Evolutionary conservation across 2,329 filamentous ascomycete species (phyloP).

Genomic region (Penicillium sp.): DNA sequence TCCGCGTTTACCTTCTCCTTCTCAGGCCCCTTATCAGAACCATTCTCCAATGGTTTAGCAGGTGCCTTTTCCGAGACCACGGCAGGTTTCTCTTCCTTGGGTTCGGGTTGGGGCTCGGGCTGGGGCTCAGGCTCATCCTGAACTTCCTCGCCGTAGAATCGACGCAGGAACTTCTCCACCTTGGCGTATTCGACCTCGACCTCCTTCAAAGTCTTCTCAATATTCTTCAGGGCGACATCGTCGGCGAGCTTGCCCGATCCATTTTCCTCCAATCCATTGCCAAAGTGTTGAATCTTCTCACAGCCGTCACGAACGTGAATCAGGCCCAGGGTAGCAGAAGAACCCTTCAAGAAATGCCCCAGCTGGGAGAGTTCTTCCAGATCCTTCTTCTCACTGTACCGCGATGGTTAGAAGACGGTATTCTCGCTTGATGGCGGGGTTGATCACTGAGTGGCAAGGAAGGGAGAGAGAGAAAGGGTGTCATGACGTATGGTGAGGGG

Average conservation of each 20-base stretch:
- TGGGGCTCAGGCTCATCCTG: slow-evolving; percentile 9
- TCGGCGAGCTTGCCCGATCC: slow-evolving; percentile 64
- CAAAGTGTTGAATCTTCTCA: slow-evolving; percentile 94
- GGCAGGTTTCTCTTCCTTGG: slow-evolving; percentile 6
- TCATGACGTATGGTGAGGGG: not conserved
- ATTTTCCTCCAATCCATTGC: slow-evolving; percentile 72
- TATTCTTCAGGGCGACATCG: slow-evolving; percentile 61
- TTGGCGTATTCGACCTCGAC: slow-evolving; percentile 73
- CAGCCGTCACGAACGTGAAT: slow-evolving; percentile 87
- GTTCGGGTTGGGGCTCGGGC: slow-evolving; percentile 1
- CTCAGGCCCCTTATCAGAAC: not conserved
- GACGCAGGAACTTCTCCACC: slow-evolving; percentile 62
- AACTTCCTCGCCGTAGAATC: slow-evolving; percentile 58
- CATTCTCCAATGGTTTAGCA: too few relatives aligned
- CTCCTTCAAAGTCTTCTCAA: slow-evolving; percentile 61
- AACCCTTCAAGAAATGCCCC: slow-evolving; percentile 96
- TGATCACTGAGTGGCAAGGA: too few relatives aligned
- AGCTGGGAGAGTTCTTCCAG: slow-evolving; percentile 71
- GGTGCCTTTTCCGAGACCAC: slow-evolving; percentile 1
- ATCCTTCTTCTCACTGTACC: slow-evolving; percentile 57
- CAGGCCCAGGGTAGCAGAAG: slow-evolving; percentile 86
- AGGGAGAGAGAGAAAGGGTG: too few relatives aligned
- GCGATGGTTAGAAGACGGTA: not conserved
- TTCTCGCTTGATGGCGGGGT: too few relatives aligned
- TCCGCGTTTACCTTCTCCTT: slow-evolving; percentile 7